phyloP scores from a whole-genome alignment of 768 basidiomycete genomes.

The Mycena rosella region DNA sequence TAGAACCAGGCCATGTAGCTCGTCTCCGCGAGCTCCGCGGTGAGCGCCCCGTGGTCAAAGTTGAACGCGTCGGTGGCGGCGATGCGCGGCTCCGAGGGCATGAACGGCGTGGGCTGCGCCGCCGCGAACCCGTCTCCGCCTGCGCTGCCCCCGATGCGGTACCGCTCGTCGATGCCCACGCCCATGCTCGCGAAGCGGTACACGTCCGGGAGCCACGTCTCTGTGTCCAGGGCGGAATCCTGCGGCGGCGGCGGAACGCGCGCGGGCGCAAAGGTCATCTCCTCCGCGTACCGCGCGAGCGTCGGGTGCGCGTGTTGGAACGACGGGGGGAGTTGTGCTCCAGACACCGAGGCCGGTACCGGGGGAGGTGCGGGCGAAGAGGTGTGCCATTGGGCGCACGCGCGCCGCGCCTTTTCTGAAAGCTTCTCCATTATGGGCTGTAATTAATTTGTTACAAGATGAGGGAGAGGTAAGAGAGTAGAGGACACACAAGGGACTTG shows the following conservation, averaged over 20 bases:
- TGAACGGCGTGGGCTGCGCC: slow-evolving; percentile 57
- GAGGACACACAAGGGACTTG: slow-evolving; percentile 65
- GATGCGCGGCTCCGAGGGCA: slow-evolving; percentile 62
- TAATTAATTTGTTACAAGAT: slow-evolving; percentile 5
- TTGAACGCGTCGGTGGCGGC: slow-evolving; percentile 68
- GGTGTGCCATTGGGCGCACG: slow-evolving; percentile 53
- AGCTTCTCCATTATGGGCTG: slow-evolving; percentile 72
- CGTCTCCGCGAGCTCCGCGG: slow-evolving; percentile 66
- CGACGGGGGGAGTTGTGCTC: slow-evolving; percentile 47
- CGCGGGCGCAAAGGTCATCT: slow-evolving; percentile 41
- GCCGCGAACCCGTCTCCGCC: slow-evolving; percentile 44
- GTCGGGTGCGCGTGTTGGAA: slow-evolving; percentile 52
- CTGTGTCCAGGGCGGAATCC: slow-evolving; percentile 31
- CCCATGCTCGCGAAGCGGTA: slow-evolving; percentile 60
- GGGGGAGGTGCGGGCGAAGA: slow-evolving; percentile 28
- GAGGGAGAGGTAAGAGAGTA: slow-evolving; percentile 5
- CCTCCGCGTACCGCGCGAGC: slow-evolving; percentile 51
- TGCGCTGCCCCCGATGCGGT: slow-evolving; percentile 35
- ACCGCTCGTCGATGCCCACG: slow-evolving; percentile 56
- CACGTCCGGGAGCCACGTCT: slow-evolving; percentile 60
- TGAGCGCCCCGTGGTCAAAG: slow-evolving; percentile 73
- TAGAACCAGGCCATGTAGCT: slow-evolving; percentile 82
- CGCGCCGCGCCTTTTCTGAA: slow-evolving; percentile 62
- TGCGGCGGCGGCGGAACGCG: slow-evolving; percentile 25
- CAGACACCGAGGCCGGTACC: slow-evolving; percentile 32